Evolutionary conservation across 495 filamentous ascomycete species (phyloP).

Genomic region (Aspergillus affinis): DNA sequence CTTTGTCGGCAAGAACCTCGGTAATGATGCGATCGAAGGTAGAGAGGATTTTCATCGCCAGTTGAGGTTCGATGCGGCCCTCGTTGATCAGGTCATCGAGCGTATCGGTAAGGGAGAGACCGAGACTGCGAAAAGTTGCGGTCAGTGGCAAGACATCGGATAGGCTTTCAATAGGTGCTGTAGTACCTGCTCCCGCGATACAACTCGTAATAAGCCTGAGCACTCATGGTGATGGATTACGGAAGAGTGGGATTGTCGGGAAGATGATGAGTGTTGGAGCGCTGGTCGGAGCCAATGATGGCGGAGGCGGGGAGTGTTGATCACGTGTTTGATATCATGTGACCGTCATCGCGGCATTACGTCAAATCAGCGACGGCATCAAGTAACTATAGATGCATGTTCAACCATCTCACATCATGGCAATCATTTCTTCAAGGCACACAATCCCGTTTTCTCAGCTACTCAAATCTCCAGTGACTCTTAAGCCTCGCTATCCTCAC

Average conservation of each 20-base stretch:
- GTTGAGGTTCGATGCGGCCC: constrained; percentile 91
- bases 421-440: not conserved
- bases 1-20: constrained; percentile 83
- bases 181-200: constrained; percentile 93
- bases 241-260: constrained; percentile 7
- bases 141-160: not conserved
- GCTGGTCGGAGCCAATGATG: constrained; percentile 23
- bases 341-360: not conserved
- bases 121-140: constrained; percentile 61
- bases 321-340: constrained; percentile 19
- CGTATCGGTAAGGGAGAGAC: constrained; percentile 87
- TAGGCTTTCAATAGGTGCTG: not conserved
- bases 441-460: not conserved
- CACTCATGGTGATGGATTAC: constrained; percentile 29
- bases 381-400: not conserved
- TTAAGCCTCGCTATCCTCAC: not conserved
- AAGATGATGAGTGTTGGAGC: constrained; percentile 10
- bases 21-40: constrained; percentile 91
- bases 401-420: not conserved
- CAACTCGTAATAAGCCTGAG: constrained; percentile 79
- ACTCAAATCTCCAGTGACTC: not conserved
- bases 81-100: constrained; percentile 94
- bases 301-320: constrained; percentile 12
- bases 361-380: not conserved
- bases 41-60: constrained; percentile 94